Percentiles rank a stretch among this genome's conserved stretches.
Evolutionary conservation across 345 rosid species (phyloP).

Genomic region (Physaria fendleri): DNA sequence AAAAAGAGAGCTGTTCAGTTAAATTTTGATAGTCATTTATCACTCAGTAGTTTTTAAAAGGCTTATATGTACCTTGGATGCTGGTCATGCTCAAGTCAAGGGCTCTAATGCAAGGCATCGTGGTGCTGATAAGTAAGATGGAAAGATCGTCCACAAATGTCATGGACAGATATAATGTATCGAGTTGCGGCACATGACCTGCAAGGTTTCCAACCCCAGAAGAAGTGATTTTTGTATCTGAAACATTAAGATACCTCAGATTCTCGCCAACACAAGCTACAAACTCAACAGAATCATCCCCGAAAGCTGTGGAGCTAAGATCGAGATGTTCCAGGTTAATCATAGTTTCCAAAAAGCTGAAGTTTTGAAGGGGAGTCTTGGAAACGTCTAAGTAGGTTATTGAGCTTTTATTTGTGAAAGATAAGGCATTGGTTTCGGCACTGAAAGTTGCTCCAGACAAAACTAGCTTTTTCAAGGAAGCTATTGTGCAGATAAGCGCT

Average conservation of each 20-base stretch:
- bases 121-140: slow-evolving; percentile 43
- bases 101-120: slow-evolving; percentile 51
- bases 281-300: slow-evolving; percentile 59
- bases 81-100: slow-evolving; percentile 71
- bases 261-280: slow-evolving; percentile 51
- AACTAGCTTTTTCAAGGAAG: slow-evolving; percentile 51
- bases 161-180: slow-evolving; percentile 49
- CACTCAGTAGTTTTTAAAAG: background rate
- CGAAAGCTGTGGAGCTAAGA: slow-evolving; percentile 51
- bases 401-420: slow-evolving; percentile 36
- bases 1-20: background rate
- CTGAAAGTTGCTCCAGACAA: slow-evolving; percentile 57
- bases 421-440: slow-evolving; percentile 51
- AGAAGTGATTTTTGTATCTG: slow-evolving; percentile 64
- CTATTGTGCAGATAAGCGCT: slow-evolving; percentile 28
- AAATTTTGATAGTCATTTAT: background rate
- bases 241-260: slow-evolving; percentile 58
- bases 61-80: slow-evolving; percentile 46
- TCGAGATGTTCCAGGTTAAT: slow-evolving; percentile 60
- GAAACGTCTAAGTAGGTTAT: slow-evolving; percentile 60
- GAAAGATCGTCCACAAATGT: slow-evolving; percentile 57
- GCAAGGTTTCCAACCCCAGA: slow-evolving; percentile 53
- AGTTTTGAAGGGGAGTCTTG: slow-evolving; percentile 45
- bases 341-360: slow-evolving; percentile 54
- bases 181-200: slow-evolving; percentile 60